Conservation (phyloP, 1,139 yeast genomes). For the Tardiomyces blankii region DNA sequence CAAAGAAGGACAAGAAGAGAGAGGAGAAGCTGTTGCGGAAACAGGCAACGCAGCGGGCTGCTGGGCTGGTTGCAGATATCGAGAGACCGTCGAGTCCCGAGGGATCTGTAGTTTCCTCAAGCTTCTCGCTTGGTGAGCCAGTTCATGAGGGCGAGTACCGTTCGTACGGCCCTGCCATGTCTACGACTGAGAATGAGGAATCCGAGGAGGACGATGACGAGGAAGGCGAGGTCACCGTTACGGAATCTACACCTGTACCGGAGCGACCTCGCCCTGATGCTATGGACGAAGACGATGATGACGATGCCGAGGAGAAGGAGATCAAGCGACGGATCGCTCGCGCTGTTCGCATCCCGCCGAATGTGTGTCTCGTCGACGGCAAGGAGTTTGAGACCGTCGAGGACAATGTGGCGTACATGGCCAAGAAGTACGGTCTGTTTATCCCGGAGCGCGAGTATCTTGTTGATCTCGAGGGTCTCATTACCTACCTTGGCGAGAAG, state of each 20-base stretch:
- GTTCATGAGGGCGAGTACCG: conserved; percentile 20
- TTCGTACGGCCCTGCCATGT: conserved; percentile 24
- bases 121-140: conserved; percentile 57
- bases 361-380: conserved; percentile 70
- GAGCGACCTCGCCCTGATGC: not conserved
- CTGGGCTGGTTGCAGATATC: conserved; percentile 22
- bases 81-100: not conserved
- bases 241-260: not conserved
- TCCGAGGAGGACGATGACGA: conserved; percentile 21
- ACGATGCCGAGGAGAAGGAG: conserved; percentile 22
- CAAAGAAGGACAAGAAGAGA: conserved; percentile 27
- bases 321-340: conserved; percentile 29
- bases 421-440: conserved; percentile 65
- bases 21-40: conserved; percentile 22
- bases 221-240: conserved; percentile 7
- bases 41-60: conserved; percentile 8
- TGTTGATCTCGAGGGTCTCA: conserved; percentile 56
- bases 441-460: conserved; percentile 73
- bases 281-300: conserved; percentile 8
- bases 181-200: conserved; percentile 22
- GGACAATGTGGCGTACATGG: conserved; percentile 68
- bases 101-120: conserved; percentile 34
- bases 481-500: conserved; percentile 68
- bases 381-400: conserved; percentile 41
- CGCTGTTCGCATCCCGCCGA: conserved; percentile 59